phyloP scores from a whole-genome alignment of 2,329 filamentous ascomycete species.

The Lachnellula suecica region DNA sequence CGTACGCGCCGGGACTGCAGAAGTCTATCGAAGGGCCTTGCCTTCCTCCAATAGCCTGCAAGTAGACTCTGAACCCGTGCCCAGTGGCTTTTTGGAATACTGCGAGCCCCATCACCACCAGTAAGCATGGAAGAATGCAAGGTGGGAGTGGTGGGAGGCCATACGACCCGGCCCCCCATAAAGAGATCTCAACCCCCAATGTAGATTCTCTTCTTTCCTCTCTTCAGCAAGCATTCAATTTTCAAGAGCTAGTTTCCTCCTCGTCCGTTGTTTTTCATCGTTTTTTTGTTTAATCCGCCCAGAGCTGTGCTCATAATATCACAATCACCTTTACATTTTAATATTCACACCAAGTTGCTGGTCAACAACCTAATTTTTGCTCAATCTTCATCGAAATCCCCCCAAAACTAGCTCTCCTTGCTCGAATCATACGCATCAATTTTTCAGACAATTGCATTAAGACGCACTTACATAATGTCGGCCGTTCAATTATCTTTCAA shows the following conservation, averaged over 20 bases:
- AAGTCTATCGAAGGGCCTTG: conserved; percentile 7
- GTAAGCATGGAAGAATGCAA: conserved; percentile 2
- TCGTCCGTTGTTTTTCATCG: conserved; percentile 48
- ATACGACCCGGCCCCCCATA: conserved; percentile 25
- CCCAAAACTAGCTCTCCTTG: conserved; percentile 36
- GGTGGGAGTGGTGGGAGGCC: background rate
- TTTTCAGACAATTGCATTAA: conserved; percentile 36
- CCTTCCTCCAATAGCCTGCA: background rate
- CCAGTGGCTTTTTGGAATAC: conserved; percentile 6
- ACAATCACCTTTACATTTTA: conserved; percentile 33
- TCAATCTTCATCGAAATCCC: conserved; percentile 40
- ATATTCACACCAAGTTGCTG: conserved; percentile 43
- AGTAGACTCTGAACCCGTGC: conserved; percentile 1
- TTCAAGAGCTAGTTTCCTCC: conserved; percentile 47
- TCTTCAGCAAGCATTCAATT: conserved; percentile 67
- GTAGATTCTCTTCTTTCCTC: conserved; percentile 24
- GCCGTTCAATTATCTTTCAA: conserved; percentile 92
- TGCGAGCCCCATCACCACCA: conserved; percentile 9
- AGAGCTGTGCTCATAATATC: conserved; percentile 56
- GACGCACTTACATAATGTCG: conserved; percentile 66
- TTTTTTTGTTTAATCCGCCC: conserved; percentile 41
- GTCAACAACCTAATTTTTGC: conserved; percentile 57
- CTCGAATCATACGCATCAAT: conserved; percentile 37
- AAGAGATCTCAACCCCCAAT: conserved; percentile 26
- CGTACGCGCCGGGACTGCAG: conserved; percentile 21